phyloP scores from a whole-genome alignment of 768 basidiomycete genomes.

The Suillus discolor region DNA sequence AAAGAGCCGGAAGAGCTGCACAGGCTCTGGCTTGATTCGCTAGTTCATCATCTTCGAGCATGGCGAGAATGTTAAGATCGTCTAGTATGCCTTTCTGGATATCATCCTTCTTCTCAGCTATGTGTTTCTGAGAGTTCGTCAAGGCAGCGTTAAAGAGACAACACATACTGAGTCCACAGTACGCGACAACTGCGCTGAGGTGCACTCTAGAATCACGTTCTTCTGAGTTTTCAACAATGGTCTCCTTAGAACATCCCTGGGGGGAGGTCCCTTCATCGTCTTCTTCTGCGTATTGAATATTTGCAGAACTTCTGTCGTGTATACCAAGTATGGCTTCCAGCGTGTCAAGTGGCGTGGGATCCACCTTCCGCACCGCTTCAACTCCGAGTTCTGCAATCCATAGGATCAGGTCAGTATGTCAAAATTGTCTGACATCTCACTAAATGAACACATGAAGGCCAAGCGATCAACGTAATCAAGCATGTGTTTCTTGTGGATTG shows the following conservation, averaged over 20 bases:
- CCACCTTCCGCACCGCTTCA: slow-evolving; percentile 12
- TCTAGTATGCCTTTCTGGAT: neutral
- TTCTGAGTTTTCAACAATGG: too few relatives aligned
- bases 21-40: slow-evolving; percentile 22
- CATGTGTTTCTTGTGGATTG: neutral
- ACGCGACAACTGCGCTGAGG: slow-evolving; percentile 30
- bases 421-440: slow-evolving; percentile 14
- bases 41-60: slow-evolving; percentile 17
- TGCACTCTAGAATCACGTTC: slow-evolving; percentile 18
- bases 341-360: neutral
- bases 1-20: slow-evolving; percentile 31
- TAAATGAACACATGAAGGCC: slow-evolving; percentile 31
- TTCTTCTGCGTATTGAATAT: neutral
- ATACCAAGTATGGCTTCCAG: neutral
- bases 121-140: neutral
- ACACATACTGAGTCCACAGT: slow-evolving; percentile 28
- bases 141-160: slow-evolving; percentile 10
- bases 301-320: neutral
- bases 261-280: neutral
- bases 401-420: neutral
- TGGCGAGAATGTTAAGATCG: slow-evolving; percentile 13
- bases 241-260: too few relatives aligned
- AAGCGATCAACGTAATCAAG: slow-evolving; percentile 28
- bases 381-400: slow-evolving; percentile 15
- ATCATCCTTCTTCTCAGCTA: slow-evolving; percentile 6